Evolutionary conservation across 1,284 basidiomycete species (phyloP).

Genomic region (Marasmius tenuissimus): DNA sequence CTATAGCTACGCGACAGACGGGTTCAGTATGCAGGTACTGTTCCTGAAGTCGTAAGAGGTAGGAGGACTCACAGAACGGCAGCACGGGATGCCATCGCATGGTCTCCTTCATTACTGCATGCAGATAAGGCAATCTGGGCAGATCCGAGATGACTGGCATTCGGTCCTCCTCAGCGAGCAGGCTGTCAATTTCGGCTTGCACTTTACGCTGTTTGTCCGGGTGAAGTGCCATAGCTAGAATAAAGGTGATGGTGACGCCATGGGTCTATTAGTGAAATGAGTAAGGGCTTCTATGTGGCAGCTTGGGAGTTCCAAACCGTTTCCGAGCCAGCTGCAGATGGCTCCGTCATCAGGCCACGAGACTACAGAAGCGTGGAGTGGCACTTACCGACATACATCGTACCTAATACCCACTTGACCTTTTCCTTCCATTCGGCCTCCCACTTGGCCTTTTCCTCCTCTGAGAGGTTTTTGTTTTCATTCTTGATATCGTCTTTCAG

Average conservation of each 20-base stretch:
- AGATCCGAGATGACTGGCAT: slow-evolving; percentile 18
- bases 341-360: background rate
- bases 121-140: slow-evolving; percentile 18
- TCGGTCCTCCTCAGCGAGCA: slow-evolving; percentile 4
- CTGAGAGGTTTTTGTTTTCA: slow-evolving; percentile 2
- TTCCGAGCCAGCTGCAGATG: slow-evolving; percentile 21
- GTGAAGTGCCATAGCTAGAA: slow-evolving; percentile 23
- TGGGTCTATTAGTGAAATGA: slow-evolving; percentile 19
- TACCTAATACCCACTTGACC: slow-evolving; percentile 21
- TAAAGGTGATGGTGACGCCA: slow-evolving; percentile 23
- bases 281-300: background rate
- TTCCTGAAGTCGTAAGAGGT: background rate
- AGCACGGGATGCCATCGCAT: slow-evolving; percentile 7
- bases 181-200: slow-evolving; percentile 18
- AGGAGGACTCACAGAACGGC: background rate
- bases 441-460: slow-evolving; percentile 16
- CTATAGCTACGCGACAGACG: slow-evolving; percentile 1
- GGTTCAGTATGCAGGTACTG: background rate
- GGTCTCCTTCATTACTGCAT: slow-evolving; percentile 15
- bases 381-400: slow-evolving; percentile 26
- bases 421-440: too few species aligned
- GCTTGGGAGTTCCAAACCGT: slow-evolving; percentile 13
- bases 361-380: background rate
- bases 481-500: background rate
- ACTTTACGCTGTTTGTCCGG: slow-evolving; percentile 21